A percentile compares a stretch with the other conserved stretches of the same genome.
phyloP scores from a whole-genome alignment of 148 eudicot genomes.

The Silene conica region DNA sequence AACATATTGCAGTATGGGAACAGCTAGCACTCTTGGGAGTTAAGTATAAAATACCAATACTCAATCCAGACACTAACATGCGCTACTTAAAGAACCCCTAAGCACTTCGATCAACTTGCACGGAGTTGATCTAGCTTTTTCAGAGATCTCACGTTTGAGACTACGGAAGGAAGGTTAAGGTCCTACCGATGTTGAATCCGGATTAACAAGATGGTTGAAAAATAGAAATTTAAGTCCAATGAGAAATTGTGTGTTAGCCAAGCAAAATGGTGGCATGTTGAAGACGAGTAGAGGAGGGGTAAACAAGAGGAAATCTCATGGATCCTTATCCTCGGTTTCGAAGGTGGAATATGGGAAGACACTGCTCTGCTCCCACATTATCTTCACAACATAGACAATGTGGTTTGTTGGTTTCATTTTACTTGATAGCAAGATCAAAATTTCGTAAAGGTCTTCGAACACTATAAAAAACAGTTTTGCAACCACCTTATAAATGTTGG shows the following conservation, averaged over 20 bases:
- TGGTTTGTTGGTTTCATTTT: too few relatives aligned
- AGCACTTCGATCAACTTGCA: background rate
- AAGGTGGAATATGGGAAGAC: too few relatives aligned
- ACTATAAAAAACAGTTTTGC: too few relatives aligned
- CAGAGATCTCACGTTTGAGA: background rate
- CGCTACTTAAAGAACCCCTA: background rate
- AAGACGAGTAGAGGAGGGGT: background rate
- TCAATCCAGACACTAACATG: background rate
- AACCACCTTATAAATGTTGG: too few relatives aligned
- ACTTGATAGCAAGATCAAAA: too few relatives aligned
- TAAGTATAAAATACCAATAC: background rate
- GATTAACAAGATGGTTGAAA: background rate
- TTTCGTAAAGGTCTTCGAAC: too few relatives aligned
- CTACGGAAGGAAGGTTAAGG: background rate
- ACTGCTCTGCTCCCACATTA: too few relatives aligned
- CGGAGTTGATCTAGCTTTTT: background rate
- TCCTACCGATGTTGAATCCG: background rate
- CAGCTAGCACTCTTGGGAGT: background rate
- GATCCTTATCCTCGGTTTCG: background rate
- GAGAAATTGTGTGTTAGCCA: background rate
- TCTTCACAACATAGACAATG: too few relatives aligned
- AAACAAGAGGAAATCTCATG: background rate
- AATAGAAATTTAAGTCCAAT: background rate
- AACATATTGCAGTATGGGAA: background rate
- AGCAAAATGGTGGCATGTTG: background rate